Evolutionary conservation across 768 basidiomycete species (phyloP).

Genomic region (Boletus edulis): DNA sequence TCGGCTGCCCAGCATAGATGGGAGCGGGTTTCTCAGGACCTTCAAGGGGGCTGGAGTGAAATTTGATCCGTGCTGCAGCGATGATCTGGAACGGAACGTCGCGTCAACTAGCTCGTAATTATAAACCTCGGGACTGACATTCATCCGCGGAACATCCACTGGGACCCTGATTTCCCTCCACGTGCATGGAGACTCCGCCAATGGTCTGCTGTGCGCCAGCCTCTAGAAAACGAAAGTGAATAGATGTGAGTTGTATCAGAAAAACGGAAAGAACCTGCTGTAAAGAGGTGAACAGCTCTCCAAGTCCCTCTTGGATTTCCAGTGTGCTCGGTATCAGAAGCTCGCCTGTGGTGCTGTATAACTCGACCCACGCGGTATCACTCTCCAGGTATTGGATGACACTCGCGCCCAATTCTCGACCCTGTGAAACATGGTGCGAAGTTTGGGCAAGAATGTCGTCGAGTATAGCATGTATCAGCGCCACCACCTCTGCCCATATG

Average conservation of each 20-base stretch:
- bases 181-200: conserved; percentile 32
- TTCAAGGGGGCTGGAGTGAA: conserved; percentile 46
- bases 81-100: conserved; percentile 50
- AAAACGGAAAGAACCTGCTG: conserved; percentile 30
- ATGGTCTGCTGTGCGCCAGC: conserved; percentile 41
- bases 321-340: conserved; percentile 50
- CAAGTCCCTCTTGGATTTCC: conserved; percentile 31
- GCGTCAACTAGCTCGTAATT: not conserved
- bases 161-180: conserved; percentile 84
- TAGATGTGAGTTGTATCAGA: conserved; percentile 22
- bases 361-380: conserved; percentile 64
- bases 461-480: conserved; percentile 52
- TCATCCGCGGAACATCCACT: conserved; percentile 81
- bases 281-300: conserved; percentile 23
- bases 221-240: conserved; percentile 21
- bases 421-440: conserved; percentile 33
- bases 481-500: conserved; percentile 57
- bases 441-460: conserved; percentile 39
- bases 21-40: conserved; percentile 33
- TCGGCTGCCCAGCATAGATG: conserved; percentile 85
- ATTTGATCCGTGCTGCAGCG: conserved; percentile 53
- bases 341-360: conserved; percentile 71
- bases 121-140: conserved; percentile 45
- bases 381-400: conserved; percentile 59
- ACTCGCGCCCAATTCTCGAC: conserved; percentile 44